Conservation (phyloP, 208 protist genomes). For the Tritrichomonas musculus region DNA sequence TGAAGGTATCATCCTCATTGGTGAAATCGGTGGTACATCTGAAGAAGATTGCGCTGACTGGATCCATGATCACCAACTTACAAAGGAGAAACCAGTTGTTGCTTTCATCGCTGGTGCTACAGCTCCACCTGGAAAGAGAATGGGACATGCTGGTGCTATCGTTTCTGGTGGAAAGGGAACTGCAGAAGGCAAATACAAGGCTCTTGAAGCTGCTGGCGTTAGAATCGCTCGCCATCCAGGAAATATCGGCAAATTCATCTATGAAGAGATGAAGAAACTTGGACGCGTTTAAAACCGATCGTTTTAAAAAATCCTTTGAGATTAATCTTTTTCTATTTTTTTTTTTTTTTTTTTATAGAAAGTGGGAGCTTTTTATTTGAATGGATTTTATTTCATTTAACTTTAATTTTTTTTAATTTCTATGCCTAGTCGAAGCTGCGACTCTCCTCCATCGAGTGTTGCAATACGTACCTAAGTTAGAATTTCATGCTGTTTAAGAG, state of each 20-base stretch:
- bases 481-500: too few relatives aligned
- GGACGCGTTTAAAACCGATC: slow-evolving; percentile 20
- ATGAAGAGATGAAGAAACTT: slow-evolving; percentile 31
- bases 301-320: too few relatives aligned
- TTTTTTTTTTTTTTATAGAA: too few relatives aligned
- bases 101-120: slow-evolving; percentile 92
- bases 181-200: slow-evolving; percentile 80
- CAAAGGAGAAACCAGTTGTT: slow-evolving; percentile 65
- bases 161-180: slow-evolving; percentile 83
- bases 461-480: too few relatives aligned
- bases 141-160: slow-evolving; percentile 93
- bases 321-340: too few relatives aligned
- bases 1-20: slow-evolving; percentile 70
- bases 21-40: slow-evolving; percentile 94
- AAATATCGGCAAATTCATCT: slow-evolving; percentile 28
- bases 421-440: too few relatives aligned
- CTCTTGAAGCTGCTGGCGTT: slow-evolving; percentile 29
- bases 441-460: too few relatives aligned
- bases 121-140: slow-evolving; percentile 83
- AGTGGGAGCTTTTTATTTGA: too few relatives aligned
- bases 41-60: slow-evolving; percentile 94
- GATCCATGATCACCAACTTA: slow-evolving; percentile 70
- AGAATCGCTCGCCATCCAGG: not conserved
- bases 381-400: too few relatives aligned
- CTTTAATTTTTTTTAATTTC: too few relatives aligned